phyloP scores from a whole-genome alignment of 148 eudicot species.

The Vaccinium corymbosum region DNA sequence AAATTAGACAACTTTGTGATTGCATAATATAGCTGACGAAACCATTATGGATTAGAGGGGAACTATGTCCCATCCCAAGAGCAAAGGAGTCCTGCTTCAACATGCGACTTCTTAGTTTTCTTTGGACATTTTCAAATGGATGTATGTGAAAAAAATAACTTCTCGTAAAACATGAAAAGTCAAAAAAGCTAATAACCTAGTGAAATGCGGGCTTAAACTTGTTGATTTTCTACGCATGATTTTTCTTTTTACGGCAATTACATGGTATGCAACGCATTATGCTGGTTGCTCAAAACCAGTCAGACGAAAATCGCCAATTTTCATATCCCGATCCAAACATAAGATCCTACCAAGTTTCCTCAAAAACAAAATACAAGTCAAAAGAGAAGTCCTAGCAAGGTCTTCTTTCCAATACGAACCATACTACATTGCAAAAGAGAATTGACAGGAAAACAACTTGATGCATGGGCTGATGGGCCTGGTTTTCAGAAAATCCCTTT shows the following conservation, averaged over 20 bases:
- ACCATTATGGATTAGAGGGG: too few species aligned
- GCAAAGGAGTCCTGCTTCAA: too few species aligned
- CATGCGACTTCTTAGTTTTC: too few species aligned
- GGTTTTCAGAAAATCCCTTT: constrained; percentile 47
- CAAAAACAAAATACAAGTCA: background rate
- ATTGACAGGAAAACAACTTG: background rate
- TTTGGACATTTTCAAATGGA: too few species aligned
- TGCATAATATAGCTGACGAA: too few species aligned
- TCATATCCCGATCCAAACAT: background rate
- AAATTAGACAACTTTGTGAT: too few species aligned
- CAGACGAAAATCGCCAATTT: background rate
- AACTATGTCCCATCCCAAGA: too few species aligned
- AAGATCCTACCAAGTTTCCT: background rate
- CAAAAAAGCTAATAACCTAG: too few species aligned
- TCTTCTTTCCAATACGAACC: background rate
- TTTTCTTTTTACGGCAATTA: background rate
- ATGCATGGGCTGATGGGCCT: background rate
- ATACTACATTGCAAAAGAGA: background rate
- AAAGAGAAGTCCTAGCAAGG: background rate
- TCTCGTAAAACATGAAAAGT: too few species aligned
- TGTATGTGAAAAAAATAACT: too few species aligned
- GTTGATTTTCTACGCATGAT: too few species aligned
- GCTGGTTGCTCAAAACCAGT: background rate
- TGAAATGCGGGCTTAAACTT: too few species aligned
- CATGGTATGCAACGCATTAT: background rate